Base-by-base conservation (phyloP, 2,329 filamentous ascomycete species). In the Hypoxylon sp. region DNA sequence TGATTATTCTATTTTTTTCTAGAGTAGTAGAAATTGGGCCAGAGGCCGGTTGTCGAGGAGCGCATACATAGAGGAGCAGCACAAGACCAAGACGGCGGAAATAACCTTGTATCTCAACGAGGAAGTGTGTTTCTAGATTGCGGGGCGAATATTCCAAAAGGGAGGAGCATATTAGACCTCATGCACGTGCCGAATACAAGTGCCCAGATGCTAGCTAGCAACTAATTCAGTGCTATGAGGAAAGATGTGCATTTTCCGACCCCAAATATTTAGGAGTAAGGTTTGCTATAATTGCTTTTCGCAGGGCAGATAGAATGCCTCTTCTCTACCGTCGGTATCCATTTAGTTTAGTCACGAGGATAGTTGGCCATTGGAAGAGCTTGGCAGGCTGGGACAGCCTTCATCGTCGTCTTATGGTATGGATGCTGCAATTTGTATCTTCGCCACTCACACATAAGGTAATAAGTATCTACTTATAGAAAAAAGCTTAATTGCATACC, bases 61-160 rank as follows among this genome's bases (percentile, higher is more conserved):
- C 53, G 56, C 30, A 65, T 55, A 56, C 46, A 44, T 53, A 46
- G 62, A 62, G 58, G 39, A 54, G 55, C 51, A 51, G 50, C 59
- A 64, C 53, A 56, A 48, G 53, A 61, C 28, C 37, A 64, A 20
- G 22, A 28, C 34, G 28, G 34, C 51, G 28, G 30, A 56, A 62
- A 54, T 56, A 17, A 41, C 48, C 41, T 54, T 41, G 41, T 51
- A 56, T 59, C 50, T 43, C 44, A 34, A 47, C 48, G 34, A 52
- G 13, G 43, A 53, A n/a, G 34, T 17, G 26, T 20, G 26, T 20
- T 22, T 30, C 39, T 46, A 32, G 13, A 24, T 26, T 15, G 15
- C 24, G 8, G 43, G 28, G 34, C 24, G 22, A 37, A 54, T 54
- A n/a, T 24, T 48, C 39, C 46, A 54, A 55, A 48, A 55, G 37